Evolutionary conservation across 352 stramenopile species (phyloP).

Genomic region (Plasmopara viticola): DNA sequence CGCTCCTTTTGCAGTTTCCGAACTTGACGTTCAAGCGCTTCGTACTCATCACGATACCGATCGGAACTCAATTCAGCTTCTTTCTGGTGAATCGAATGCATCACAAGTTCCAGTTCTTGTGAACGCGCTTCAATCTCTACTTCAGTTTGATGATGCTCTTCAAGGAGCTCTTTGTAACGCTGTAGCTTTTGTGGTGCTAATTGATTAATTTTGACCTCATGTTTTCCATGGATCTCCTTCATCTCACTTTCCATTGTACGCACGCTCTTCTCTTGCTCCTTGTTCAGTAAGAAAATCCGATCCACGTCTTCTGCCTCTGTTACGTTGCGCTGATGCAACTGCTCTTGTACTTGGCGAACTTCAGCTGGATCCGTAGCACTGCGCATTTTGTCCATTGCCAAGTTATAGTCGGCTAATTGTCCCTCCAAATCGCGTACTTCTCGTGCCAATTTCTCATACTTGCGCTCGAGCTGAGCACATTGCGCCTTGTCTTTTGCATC

Average conservation of each 20-base stretch:
- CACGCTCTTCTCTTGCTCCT: constrained; percentile 69
- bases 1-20: constrained; percentile 68
- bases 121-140: too few relatives aligned
- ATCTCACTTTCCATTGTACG: constrained; percentile 74
- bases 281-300: constrained; percentile 84
- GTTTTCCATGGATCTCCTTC: constrained; percentile 66
- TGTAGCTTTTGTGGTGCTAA: constrained; percentile 82
- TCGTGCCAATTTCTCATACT: constrained; percentile 61
- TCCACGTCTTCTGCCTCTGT: constrained; percentile 87
- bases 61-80: constrained; percentile 64
- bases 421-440: constrained; percentile 85
- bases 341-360: too few relatives aligned
- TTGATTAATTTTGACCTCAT: constrained; percentile 86
- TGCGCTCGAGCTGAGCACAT: constrained; percentile 79
- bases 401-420: constrained; percentile 90
- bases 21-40: constrained; percentile 62
- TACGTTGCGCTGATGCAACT: constrained; percentile 41
- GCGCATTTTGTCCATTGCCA: constrained; percentile 89
- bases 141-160: constrained; percentile 22
- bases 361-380: constrained; percentile 49
- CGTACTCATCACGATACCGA: constrained; percentile 71
- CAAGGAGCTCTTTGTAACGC: constrained; percentile 67
- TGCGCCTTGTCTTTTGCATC: constrained; percentile 85
- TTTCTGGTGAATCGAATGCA: constrained; percentile 72
- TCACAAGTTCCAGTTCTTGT: constrained; percentile 24